Conservation (phyloP, 257 asterid genomes). For the Lithospermum erythrorhizon region DNA sequence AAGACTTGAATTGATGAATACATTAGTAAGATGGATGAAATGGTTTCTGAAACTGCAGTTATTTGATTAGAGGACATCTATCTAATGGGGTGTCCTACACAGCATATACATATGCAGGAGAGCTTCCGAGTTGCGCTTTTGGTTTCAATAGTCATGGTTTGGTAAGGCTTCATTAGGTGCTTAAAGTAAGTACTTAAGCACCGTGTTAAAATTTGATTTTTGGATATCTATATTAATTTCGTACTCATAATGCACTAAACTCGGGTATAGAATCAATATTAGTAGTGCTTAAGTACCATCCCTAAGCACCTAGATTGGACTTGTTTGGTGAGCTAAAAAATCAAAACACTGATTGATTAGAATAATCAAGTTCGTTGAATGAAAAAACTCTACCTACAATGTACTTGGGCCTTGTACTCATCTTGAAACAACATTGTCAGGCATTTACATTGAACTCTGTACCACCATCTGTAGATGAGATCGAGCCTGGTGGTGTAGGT, state of each 20-base stretch:
- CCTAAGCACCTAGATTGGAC: too few species aligned
- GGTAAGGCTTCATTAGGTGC: slow-evolving; percentile 24
- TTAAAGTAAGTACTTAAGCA: too few species aligned
- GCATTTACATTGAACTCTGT: slow-evolving; percentile 81
- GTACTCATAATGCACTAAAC: too few species aligned
- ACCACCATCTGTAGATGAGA: slow-evolving; percentile 64
- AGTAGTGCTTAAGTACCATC: too few species aligned
- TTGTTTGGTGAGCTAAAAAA: too few species aligned
- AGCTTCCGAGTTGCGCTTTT: slow-evolving; percentile 92
- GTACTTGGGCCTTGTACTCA: background rate
- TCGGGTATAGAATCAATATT: too few species aligned
- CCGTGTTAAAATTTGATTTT: too few species aligned
- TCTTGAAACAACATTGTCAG: slow-evolving; percentile 19
- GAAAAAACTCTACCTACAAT: background rate
- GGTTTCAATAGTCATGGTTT: slow-evolving; percentile 73
- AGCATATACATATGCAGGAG: slow-evolving; percentile 93
- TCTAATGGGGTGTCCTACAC: slow-evolving; percentile 47
- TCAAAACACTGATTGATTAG: too few species aligned
- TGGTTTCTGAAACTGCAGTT: slow-evolving; percentile 24
- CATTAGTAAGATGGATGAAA: too few species aligned
- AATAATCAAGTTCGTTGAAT: too few species aligned
- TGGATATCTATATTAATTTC: too few species aligned
- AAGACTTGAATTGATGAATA: too few species aligned
- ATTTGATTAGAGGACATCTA: slow-evolving; percentile 46
- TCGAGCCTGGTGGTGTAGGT: slow-evolving; percentile 60